A percentile compares a stretch with the other conserved stretches of the same genome.
Conservation (phyloP, 2,329 filamentous ascomycete species). For the Fusarium coffeatum region DNA sequence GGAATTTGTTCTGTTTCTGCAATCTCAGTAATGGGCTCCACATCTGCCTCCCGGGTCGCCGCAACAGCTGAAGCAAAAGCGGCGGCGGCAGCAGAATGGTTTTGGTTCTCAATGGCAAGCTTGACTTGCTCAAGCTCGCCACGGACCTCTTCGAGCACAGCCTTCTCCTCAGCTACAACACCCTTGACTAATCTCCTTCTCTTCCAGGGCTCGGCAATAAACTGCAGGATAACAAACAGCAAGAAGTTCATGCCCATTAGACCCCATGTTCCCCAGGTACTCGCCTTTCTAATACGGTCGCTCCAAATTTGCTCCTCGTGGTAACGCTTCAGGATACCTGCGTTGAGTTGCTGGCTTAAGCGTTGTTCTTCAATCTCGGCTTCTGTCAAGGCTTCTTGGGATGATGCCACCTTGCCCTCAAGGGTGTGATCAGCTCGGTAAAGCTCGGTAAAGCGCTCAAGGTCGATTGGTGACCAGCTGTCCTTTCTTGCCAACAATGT, state of each 20-base stretch:
- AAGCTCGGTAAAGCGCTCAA: constrained; percentile 93
- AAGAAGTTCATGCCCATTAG: constrained; percentile 97
- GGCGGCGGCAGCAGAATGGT: constrained; percentile 30
- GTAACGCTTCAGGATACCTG: constrained; percentile 88
- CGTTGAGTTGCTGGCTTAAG: constrained; percentile 78
- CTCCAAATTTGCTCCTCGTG: constrained; percentile 99
- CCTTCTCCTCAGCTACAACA: constrained; percentile 82
- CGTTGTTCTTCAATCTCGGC: constrained; percentile 86
- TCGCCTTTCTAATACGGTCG: constrained; percentile 94
- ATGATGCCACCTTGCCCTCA: constrained; percentile 81
- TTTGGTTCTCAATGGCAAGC: constrained; percentile 46
- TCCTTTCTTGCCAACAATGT: constrained; percentile 94
- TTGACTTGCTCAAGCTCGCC: constrained; percentile 55
- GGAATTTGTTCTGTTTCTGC: constrained; percentile 18
- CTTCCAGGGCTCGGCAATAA: constrained; percentile 94
- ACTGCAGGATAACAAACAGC: constrained; percentile 85
- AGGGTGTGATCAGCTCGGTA: constrained; percentile 94
- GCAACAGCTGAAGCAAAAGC: constrained; percentile 28
- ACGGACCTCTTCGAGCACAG: constrained; percentile 61
- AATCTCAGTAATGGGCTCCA: constrained; percentile 6
- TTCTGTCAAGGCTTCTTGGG: constrained; percentile 76
- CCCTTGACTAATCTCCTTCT: constrained; percentile 82
- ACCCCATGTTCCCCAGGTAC: constrained; percentile 98
- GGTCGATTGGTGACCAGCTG: constrained; percentile 85
- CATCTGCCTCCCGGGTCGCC: constrained; percentile 9